Base-by-base conservation (phyloP, 305 asterid species). In the Fraxinus sp. region DNA sequence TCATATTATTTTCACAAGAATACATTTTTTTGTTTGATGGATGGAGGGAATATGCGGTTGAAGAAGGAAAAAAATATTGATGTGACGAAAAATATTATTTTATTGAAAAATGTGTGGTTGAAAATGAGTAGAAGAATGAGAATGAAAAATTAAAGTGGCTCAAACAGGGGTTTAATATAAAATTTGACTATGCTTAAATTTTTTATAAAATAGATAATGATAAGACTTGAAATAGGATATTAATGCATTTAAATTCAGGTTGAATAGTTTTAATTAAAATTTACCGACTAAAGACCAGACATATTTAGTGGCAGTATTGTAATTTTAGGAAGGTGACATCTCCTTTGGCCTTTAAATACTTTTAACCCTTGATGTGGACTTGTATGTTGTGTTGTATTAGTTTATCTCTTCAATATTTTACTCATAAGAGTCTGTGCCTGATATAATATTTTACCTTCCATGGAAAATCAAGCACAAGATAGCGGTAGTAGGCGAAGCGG, bases 341-440 rank as follows among this genome's bases (percentile, higher is more conserved):
- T 78, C 76, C 78, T 76, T 22, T 30, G 37, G 64, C 83, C 85
- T 86, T 83, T 81, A 86, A 86, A 76, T 83, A 80, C 52, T 81
- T 80, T n/a, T 10, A 24, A 16, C 52, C 71, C 80, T 76, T 80
- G 80, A 78, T 80, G 80, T 80, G 33, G 76, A 79, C 85, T 41
- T 10, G 36, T 16, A 10, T 39, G 13, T 44, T 18, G 13, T 11
- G 3, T 1, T 4, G 24, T 52, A 55, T 64, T 64, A 16, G 24
- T 78, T 39, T 13, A 57, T 62, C 49, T 13, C 62, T 28, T 73
- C 22, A 74, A 52, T 52, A 52, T 46, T 49, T 39, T 81, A 57
- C 73, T 39, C 35, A 11, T 5, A 66, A 66, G 74, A 66, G 74
- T 66, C 35, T 24, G 74, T 66, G 74, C 74, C 36, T 24, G 2